Conservation (phyloP, 305 asterid genomes). For the Fraxinus baroniana region DNA sequence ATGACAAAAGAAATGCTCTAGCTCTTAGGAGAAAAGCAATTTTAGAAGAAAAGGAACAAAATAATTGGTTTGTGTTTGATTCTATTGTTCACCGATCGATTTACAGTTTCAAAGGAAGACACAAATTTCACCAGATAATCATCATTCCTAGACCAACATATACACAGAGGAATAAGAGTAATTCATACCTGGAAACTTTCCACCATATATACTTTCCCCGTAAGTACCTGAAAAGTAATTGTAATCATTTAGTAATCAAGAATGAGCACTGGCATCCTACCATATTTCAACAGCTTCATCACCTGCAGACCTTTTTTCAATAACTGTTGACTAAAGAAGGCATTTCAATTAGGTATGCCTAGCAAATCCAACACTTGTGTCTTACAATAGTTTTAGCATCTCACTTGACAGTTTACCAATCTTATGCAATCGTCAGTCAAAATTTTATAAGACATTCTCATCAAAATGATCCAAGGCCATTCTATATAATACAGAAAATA, state of each 20-base stretch:
- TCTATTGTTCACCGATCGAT: constrained; percentile 9
- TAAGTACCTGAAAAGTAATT: constrained; percentile 49
- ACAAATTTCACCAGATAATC: constrained; percentile 12
- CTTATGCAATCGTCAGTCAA: neutral
- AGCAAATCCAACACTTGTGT: neutral
- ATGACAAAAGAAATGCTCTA: constrained; percentile 83
- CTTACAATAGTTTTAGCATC: neutral
- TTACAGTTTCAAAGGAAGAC: constrained; percentile 22
- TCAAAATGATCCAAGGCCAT: neutral
- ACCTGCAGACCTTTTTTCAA: neutral
- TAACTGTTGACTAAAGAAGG: neutral
- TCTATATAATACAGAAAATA: neutral
- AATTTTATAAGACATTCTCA: neutral
- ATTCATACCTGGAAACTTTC: constrained; percentile 57
- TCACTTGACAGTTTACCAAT: neutral
- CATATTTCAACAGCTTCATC: neutral
- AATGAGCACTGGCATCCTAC: neutral
- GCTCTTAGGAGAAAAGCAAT: constrained; percentile 60
- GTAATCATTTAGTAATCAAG: neutral
- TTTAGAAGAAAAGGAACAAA: constrained; percentile 40
- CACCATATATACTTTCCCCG: constrained; percentile 83
- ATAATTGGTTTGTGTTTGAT: constrained; percentile 22
- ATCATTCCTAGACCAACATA: constrained; percentile 17
- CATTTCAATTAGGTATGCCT: neutral
- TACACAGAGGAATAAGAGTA: constrained; percentile 6